Percentiles rank a stretch among this genome's conserved stretches.
These are phyloP conservation scores for Boletus coccyginus DNA, from an alignment of 768 basidiomycete species.

Conservation along the genomic window DNA sequence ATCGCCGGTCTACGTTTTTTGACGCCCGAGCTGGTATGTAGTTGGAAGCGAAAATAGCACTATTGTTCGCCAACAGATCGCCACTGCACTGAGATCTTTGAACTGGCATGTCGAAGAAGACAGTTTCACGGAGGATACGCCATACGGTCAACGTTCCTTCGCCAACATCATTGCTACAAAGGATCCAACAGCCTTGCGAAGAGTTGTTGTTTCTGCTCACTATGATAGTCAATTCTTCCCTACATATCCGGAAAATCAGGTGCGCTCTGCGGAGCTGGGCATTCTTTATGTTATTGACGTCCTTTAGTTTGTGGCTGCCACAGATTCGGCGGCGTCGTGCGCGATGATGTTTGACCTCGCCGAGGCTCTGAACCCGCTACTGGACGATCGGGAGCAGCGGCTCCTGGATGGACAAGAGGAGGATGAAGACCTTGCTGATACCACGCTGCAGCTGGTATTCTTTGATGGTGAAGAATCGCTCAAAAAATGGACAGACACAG, in stretches of 20 bases:
- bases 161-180: conserved; percentile 95
- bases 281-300: conserved; percentile 11
- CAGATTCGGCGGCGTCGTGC: conserved; percentile 94
- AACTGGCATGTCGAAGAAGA: conserved; percentile 91
- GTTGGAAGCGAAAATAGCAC: conserved; percentile 79
- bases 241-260: conserved; percentile 69
- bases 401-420: conserved; percentile 56
- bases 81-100: conserved; percentile 61
- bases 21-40: conserved; percentile 21
- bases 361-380: conserved; percentile 70
- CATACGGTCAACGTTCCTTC: conserved; percentile 76
- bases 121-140: conserved; percentile 73
- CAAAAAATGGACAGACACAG: conserved; percentile 79
- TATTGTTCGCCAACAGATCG: conserved; percentile 77
- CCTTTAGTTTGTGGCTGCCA: conserved; percentile 89
- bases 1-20: background rate
- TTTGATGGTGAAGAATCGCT: conserved; percentile 99
- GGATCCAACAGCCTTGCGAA: conserved; percentile 76
- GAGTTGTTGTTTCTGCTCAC: conserved; percentile 88
- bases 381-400: conserved; percentile 57
- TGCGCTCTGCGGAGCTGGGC: conserved; percentile 29
- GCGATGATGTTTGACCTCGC: conserved; percentile 93
- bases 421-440: conserved; percentile 77
- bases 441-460: conserved; percentile 89
- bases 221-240: conserved; percentile 91